Evolutionary conservation across 2,329 filamentous ascomycete genomes (phyloP).

Genomic region (Diaporthe citri): DNA sequence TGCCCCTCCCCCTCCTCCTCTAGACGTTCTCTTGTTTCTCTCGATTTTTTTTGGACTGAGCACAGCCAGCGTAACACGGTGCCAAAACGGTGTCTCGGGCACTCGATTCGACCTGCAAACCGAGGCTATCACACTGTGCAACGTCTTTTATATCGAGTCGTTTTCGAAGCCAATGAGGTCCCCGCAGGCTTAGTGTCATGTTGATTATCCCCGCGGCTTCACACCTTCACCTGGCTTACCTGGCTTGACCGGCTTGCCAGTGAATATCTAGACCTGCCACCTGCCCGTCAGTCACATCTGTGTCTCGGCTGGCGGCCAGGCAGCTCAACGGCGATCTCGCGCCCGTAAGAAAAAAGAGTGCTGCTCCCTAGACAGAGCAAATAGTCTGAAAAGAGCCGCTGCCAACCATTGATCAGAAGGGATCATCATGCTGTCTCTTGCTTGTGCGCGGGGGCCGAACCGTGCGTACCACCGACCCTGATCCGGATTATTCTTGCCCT

Average conservation of each 20-base stretch:
- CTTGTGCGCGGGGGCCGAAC: slow-evolving; percentile 14
- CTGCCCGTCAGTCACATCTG: slow-evolving; percentile 20
- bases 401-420: slow-evolving; percentile 11
- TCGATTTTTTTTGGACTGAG: not conserved
- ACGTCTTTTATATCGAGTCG: slow-evolving; percentile 10
- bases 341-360: not conserved
- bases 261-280: slow-evolving; percentile 1
- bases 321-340: slow-evolving; percentile 20
- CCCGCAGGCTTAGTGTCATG: slow-evolving; percentile 12
- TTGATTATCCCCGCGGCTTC: slow-evolving; percentile 5
- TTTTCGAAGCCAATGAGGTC: slow-evolving; percentile 10
- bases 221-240: not conserved
- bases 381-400: not conserved
- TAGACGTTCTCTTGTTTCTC: not conserved
- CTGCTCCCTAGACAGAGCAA: not conserved
- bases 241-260: not conserved
- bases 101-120: slow-evolving; percentile 1
- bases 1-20: not conserved
- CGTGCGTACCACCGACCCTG: slow-evolving; percentile 25
- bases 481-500: slow-evolving; percentile 24
- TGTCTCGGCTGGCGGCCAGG: slow-evolving; percentile 20
- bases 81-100: slow-evolving; percentile 22
- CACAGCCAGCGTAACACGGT: slow-evolving; percentile 11
- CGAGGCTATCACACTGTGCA: slow-evolving; percentile 22
- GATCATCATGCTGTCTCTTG: not conserved